Evolutionary conservation across 768 basidiomycete genomes (phyloP).

Genomic region (Mycena epipterygia): DNA sequence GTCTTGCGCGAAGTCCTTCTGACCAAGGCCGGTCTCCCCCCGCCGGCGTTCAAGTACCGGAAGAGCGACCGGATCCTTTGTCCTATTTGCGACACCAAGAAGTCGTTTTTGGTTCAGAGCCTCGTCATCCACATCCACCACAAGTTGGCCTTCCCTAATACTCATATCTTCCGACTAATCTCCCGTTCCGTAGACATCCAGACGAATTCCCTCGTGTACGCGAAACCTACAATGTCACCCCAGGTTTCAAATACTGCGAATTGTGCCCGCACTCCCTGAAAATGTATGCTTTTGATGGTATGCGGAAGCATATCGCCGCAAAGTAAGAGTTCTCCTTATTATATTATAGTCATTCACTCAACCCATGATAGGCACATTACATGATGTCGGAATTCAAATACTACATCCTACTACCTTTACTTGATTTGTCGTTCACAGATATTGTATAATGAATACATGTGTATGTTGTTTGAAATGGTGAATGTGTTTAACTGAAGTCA

Average conservation of each 20-base stretch:
- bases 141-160: neutral
- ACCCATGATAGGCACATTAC: neutral
- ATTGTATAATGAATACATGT: no score
- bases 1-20: neutral
- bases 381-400: no score
- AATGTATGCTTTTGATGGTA: neutral
- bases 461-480: no score
- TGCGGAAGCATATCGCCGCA: neutral
- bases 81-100: neutral
- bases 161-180: neutral
- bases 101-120: neutral
- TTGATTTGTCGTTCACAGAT: no score
- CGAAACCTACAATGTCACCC: neutral
- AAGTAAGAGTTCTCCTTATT: neutral
- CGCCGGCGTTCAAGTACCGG: neutral
- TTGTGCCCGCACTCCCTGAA: constrained; percentile 9
- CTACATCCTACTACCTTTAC: no score
- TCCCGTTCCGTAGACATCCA: neutral
- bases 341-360: neutral
- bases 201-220: neutral
- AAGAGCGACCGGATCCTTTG: constrained; percentile 1
- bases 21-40: neutral
- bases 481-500: no score
- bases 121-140: constrained; percentile 10
- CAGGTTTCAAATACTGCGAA: neutral